A percentile compares a stretch with the other conserved stretches of the same genome.
Conservation (phyloP, 106 monocot genomes). For the Xerophyta viscosa region DNA sequence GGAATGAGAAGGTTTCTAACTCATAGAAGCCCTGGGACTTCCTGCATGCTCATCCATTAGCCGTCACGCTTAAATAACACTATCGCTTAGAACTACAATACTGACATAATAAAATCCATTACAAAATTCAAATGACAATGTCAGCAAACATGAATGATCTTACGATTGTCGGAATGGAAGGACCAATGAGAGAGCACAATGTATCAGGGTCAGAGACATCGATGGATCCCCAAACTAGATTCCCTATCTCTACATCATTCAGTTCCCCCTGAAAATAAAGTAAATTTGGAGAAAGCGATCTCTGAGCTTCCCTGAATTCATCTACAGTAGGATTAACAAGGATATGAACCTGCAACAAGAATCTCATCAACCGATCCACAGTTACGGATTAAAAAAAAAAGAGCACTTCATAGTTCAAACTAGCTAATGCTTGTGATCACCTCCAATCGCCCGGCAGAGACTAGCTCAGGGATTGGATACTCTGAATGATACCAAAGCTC, state of each 20-base stretch:
- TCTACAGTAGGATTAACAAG: constrained; percentile 75
- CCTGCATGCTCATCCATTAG: no score
- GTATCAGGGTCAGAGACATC: constrained; percentile 55
- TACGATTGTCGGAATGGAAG: constrained; percentile 79
- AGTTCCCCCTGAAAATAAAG: constrained; percentile 81
- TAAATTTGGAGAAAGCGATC: constrained; percentile 42
- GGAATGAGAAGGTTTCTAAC: no score
- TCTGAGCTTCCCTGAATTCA: constrained; percentile 51
- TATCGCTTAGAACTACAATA: no score
- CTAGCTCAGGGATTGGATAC: constrained; percentile 69
- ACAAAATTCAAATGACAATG: no score
- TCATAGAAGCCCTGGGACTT: no score
- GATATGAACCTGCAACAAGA: constrained; percentile 63
- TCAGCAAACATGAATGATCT: constrained; percentile 18
- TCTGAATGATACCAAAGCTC: constrained; percentile 12
- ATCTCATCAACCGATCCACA: no score
- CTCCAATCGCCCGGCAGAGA: constrained; percentile 79
- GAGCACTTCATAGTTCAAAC: no score
- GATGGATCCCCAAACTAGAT: constrained; percentile 48
- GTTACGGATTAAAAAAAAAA: no score
- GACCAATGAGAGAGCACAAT: constrained; percentile 48
- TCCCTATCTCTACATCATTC: constrained; percentile 64
- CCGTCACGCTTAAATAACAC: no score
- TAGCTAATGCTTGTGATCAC: constrained; percentile 17
- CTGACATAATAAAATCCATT: no score